Evolutionary conservation across 495 filamentous ascomycete species (phyloP).

Genomic region (Xylaria venustula): DNA sequence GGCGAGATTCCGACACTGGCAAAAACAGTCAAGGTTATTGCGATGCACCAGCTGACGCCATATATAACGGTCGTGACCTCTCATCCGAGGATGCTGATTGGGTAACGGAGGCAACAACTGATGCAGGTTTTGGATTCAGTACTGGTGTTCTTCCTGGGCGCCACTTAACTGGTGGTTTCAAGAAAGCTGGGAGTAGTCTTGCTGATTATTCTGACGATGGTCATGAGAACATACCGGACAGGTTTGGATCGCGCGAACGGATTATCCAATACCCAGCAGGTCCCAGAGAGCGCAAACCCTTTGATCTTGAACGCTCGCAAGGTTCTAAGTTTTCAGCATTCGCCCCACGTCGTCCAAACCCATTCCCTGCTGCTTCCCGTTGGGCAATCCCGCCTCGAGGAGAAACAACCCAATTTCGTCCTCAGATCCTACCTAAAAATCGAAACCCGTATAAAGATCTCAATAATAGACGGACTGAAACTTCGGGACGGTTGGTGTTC

Average conservation of each 20-base stretch:
- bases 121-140: constrained; percentile 19
- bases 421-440: constrained; percentile 18
- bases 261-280: constrained; percentile 26
- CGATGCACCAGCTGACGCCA: not conserved
- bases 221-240: constrained; percentile 6
- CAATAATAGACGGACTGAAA: constrained; percentile 3
- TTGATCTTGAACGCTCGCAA: constrained; percentile 21
- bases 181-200: constrained; percentile 38
- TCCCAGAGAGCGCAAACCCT: not conserved
- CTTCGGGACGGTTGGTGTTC: constrained; percentile 3
- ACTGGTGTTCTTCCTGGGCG: not conserved
- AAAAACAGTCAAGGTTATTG: not conserved
- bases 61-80: not conserved
- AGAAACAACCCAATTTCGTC: constrained; percentile 14
- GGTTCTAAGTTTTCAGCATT: constrained; percentile 23
- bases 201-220: constrained; percentile 35
- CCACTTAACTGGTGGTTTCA: constrained; percentile 5
- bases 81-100: constrained; percentile 20
- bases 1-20: not conserved
- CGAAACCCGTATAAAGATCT: constrained; percentile 24
- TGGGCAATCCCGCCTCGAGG: constrained; percentile 15
- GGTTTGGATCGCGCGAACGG: constrained; percentile 21
- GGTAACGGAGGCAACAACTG: constrained; percentile 27
- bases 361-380: constrained; percentile 23
- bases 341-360: constrained; percentile 22